phyloP scores from a whole-genome alignment of 192 early-diverging fungal genomes.

The Piromyces finnis region DNA sequence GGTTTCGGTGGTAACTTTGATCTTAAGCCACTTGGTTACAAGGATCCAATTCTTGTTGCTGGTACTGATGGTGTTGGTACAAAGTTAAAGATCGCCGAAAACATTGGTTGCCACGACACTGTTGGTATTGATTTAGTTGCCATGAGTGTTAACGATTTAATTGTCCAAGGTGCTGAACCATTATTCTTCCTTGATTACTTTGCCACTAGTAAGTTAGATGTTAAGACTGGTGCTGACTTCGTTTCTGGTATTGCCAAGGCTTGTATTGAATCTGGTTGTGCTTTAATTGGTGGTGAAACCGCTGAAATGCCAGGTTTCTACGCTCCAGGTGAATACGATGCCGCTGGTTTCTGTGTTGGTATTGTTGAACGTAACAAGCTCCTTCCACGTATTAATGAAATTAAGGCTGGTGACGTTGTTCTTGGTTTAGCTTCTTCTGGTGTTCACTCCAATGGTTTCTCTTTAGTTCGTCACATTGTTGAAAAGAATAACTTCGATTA shows the following conservation, averaged over 20 bases:
- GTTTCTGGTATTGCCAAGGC: slow-evolving; percentile 88
- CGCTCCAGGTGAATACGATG: slow-evolving; percentile 61
- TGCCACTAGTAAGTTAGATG: slow-evolving; percentile 83
- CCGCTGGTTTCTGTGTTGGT: slow-evolving; percentile 93
- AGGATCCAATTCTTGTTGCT: slow-evolving; percentile 86
- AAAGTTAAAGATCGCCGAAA: slow-evolving; percentile 92
- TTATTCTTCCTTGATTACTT: slow-evolving; percentile 98
- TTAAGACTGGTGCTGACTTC: slow-evolving; percentile 76
- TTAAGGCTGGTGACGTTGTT: slow-evolving; percentile 64
- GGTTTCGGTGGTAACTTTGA: slow-evolving; percentile 98
- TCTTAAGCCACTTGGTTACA: slow-evolving; percentile 77
- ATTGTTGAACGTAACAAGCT: slow-evolving; percentile 82
- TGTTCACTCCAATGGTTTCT: slow-evolving; percentile 98
- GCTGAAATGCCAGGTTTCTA: slow-evolving; percentile 99
- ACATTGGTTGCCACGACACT: slow-evolving; percentile 67
- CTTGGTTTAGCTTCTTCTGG: slow-evolving; percentile 90
- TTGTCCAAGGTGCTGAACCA: slow-evolving; percentile 98
- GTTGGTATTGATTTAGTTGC: slow-evolving; percentile 93
- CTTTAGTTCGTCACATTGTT: slow-evolving; percentile 77
- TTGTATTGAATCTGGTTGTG: slow-evolving; percentile 73
- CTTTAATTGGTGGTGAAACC: slow-evolving; percentile 96
- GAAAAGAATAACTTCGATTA: slow-evolving; percentile 49
- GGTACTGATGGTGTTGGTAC: slow-evolving; percentile 98
- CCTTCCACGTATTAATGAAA: slow-evolving; percentile 60
- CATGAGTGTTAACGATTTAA: slow-evolving; percentile 97